Evolutionary conservation across 192 early-diverging fungal species (phyloP), one percentile per base, ranked within the genome.

Genomic region (Mortierella antarctica): DNA sequence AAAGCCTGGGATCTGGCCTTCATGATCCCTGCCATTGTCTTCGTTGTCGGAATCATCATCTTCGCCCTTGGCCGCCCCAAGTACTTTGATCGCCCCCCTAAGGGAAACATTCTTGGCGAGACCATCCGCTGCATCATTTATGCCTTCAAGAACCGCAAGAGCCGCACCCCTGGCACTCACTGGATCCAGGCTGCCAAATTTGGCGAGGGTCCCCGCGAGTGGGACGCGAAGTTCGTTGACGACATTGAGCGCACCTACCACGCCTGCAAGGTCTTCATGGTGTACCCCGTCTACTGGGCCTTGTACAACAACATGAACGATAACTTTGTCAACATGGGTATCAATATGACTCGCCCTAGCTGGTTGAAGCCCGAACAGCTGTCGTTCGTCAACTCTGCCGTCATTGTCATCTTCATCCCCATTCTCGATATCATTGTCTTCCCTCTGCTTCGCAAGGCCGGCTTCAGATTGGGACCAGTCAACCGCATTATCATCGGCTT

Each of bases 181-280:
- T 74, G 77, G 77, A 75, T 89, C 85, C 87, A 79, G 82, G 77
- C 73, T 73, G 74, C 87, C 68, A 4, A 70, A 74, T 70, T 84
- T 71, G 71, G 72, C 79, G 56, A 71, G 31, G 57, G 61, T 44
- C 57, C 69, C 49, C 60, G 83, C 31, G 78, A 77, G 65, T 91
- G 89, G 89, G 79, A 87, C 45, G 86, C 87, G 82, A 84, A 73
- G 59, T 91, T 91, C 63, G 86, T 91, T 23, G 64, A 83, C 20
- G 89, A 91, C 74, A 83, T 91, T 57, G 77, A 84, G 51, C 71
- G 72, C 11, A 86, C 87, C 9, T 80, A 88, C 59, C 81, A 86
- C 46, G 86, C 89, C 57, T 91, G 88, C 89, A 91, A 91, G 83
- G 86, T 91, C 62, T 89, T 91, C 74, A 50, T 88, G 63, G 86